phyloP scores from a whole-genome alignment of 2,329 filamentous ascomycete genomes.

The Arachnomyces sp. region DNA sequence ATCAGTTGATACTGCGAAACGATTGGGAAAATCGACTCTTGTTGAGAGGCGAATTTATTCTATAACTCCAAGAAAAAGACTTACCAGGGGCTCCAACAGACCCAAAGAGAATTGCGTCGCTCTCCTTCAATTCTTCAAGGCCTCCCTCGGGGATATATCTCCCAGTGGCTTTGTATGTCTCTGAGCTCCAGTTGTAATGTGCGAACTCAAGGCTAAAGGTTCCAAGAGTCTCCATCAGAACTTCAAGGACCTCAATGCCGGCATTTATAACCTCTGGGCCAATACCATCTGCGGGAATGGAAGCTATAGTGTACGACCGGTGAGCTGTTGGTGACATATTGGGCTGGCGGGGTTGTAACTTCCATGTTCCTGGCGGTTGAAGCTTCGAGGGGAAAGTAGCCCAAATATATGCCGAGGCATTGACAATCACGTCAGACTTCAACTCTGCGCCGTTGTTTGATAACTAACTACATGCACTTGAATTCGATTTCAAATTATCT shows the following conservation, averaged over 20 bases:
- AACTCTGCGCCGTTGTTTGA: too few species aligned
- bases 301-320: slow-evolving; percentile 45
- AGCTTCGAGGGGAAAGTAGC: too few species aligned
- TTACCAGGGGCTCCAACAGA: slow-evolving; percentile 50
- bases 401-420: too few species aligned
- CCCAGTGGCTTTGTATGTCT: slow-evolving; percentile 43
- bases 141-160: slow-evolving; percentile 47
- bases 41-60: not conserved
- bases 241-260: slow-evolving; percentile 46
- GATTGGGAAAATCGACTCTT: slow-evolving; percentile 9
- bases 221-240: slow-evolving; percentile 35
- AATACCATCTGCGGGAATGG: slow-evolving; percentile 62
- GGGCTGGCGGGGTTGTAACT: too few species aligned
- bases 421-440: too few species aligned
- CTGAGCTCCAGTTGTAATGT: slow-evolving; percentile 43
- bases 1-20: slow-evolving; percentile 7
- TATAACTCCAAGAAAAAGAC: slow-evolving; percentile 5
- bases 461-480: too few species aligned
- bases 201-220: slow-evolving; percentile 45
- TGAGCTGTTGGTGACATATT: too few species aligned
- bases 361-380: too few species aligned
- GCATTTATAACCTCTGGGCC: slow-evolving; percentile 59
- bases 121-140: slow-evolving; percentile 42
- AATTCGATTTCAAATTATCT: too few species aligned
- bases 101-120: slow-evolving; percentile 51